Base-by-base conservation (phyloP, 78 protist species). In the Emiliania huxleyi region DNA sequence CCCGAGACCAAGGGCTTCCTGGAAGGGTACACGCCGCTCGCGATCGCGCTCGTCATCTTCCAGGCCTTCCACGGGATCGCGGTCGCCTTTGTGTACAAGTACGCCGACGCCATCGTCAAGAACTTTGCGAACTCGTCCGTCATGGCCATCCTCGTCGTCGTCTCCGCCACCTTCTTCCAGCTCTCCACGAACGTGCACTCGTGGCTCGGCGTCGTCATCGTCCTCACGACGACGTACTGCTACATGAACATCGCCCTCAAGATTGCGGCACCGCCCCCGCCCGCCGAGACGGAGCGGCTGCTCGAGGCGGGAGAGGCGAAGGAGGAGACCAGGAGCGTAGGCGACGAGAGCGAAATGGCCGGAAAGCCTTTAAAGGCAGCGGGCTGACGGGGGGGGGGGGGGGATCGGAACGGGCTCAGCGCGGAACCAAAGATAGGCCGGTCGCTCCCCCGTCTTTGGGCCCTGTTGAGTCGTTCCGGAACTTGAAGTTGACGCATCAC, bases 31-130 rank as follows among this genome's bases (percentile, higher is more conserved):
- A 23, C 56, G 38, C 46, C 33, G 2, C 56, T 75, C 55, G 75
- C 56, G 44, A 0, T 18, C 38, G 29, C 40, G 26, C n/a, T 91
- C 25, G 85, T 91, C 26, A 19, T 91, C 52, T 35, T 83, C 71
- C 49, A 35, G 52, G 88, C 90, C 71, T 35, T 81, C 43, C 52
- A 42, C 45, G 93, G 93, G 22, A 12, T 91, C 37, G 87, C 77
- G 5, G 88, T 91, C 85, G 46, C 93, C 25, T 8, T 37, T 8
- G 93, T 91, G 43, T 75, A 75, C 87, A 91, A 23, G 93, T 69
- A 84, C 69, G 79, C 93, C 35, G 93, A 91, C 93, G 77, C 77
- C 22, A 81, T 91, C 85, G 85, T 91, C 52, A 91, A 91, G 85
- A 69, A 38, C 93, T 91, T 91, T 15, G 89, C 89, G 1, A 44